Conservation (phyloP, 768 basidiomycete genomes). For the Baorangia bicolor region DNA sequence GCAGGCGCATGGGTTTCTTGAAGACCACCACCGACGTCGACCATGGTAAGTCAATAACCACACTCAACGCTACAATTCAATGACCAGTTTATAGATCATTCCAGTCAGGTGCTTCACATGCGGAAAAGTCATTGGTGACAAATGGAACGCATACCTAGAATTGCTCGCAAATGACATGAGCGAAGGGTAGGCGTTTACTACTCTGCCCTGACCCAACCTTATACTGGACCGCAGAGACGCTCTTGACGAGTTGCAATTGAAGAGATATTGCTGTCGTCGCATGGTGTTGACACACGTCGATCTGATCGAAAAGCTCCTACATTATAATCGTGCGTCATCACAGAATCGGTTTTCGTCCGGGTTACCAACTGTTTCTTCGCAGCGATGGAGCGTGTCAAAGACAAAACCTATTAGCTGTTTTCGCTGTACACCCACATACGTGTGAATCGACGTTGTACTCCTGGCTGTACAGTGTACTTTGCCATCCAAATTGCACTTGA, state of each 20-base stretch:
- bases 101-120: slow-evolving; percentile 96
- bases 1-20: background rate
- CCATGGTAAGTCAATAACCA: slow-evolving; percentile 23
- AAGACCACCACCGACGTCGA: slow-evolving; percentile 8
- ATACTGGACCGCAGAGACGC: slow-evolving; percentile 60
- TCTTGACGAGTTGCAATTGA: slow-evolving; percentile 83
- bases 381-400: slow-evolving; percentile 37
- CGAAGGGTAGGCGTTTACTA: slow-evolving; percentile 69
- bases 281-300: slow-evolving; percentile 99
- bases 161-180: slow-evolving; percentile 76
- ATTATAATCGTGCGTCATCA: slow-evolving; percentile 78
- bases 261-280: slow-evolving; percentile 92
- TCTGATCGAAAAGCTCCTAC: slow-evolving; percentile 93
- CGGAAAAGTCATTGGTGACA: slow-evolving; percentile 96
- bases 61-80: background rate
- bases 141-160: slow-evolving; percentile 88
- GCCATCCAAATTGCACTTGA: background rate
- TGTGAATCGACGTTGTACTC: background rate
- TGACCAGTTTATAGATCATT: slow-evolving; percentile 66
- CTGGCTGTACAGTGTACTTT: background rate
- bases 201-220: background rate
- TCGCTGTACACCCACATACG: background rate
- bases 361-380: background rate
- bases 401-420: slow-evolving; percentile 21
- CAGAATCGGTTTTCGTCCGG: slow-evolving; percentile 27